These are phyloP conservation scores for Dalbergia cochinchinensis DNA, from an alignment of 306 rosid genomes.

Conservation along the genomic window DNA sequence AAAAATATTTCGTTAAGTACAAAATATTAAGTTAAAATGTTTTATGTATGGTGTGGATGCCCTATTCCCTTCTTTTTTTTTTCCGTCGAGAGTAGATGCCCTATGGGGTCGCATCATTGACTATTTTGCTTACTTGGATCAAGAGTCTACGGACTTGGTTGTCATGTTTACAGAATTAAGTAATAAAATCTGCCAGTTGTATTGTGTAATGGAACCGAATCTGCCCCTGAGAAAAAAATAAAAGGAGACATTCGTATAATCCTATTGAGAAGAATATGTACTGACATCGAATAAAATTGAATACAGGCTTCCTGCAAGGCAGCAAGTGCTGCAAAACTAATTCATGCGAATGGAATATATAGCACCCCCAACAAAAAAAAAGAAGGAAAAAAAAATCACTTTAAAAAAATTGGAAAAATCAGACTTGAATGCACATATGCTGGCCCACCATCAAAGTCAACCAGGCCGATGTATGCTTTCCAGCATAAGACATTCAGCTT, in stretches of 20 bases:
- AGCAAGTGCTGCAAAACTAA: constrained; percentile 47
- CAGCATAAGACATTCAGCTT: constrained; percentile 40
- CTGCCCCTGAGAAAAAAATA: constrained; percentile 8
- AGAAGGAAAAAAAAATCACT: constrained; percentile 6
- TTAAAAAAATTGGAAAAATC: constrained; percentile 53
- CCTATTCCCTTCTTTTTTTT: too few relatives aligned
- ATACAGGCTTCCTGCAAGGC: constrained; percentile 63
- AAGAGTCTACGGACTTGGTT: background rate
- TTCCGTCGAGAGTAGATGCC: background rate
- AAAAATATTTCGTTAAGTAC: too few relatives aligned
- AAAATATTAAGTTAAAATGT: too few relatives aligned
- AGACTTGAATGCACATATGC: constrained; percentile 53
- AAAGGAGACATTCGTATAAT: constrained; percentile 47
- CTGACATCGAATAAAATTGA: constrained; percentile 52
- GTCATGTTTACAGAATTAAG: background rate
- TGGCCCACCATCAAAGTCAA: constrained; percentile 45
- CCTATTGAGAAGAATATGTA: constrained; percentile 62
- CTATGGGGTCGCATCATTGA: background rate
- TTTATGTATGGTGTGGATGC: background rate
- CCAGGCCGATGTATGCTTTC: constrained; percentile 37
- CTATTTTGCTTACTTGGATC: background rate
- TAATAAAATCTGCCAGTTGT: background rate
- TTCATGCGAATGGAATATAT: constrained; percentile 49
- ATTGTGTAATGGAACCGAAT: too few relatives aligned
- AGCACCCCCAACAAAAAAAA: constrained; percentile 50